These are phyloP conservation scores for Gynochthodes officinalis DNA, from an alignment of 257 asterid species.

Conservation along the genomic window DNA sequence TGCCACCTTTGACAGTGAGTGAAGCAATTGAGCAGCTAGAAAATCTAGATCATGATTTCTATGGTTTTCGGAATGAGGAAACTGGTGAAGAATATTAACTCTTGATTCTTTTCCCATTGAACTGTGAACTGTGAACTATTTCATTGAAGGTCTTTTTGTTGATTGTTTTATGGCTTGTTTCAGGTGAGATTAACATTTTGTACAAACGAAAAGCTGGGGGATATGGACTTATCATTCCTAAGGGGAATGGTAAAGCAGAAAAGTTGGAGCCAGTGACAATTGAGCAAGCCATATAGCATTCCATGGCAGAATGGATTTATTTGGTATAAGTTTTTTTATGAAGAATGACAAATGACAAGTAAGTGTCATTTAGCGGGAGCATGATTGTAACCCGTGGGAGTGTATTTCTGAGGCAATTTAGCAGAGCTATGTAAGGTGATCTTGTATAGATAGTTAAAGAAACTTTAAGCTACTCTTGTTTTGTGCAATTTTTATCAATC, in stretches of 20 bases:
- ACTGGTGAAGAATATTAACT: constrained; percentile 42
- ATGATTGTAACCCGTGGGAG: neutral
- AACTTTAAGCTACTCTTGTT: neutral
- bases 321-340: neutral
- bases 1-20: constrained; percentile 76
- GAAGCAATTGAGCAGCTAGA: constrained; percentile 98
- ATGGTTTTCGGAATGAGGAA: constrained; percentile 84
- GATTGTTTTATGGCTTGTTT: constrained; percentile 13
- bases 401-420: neutral
- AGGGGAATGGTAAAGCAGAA: constrained; percentile 51
- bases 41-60: constrained; percentile 85
- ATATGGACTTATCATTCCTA: constrained; percentile 79
- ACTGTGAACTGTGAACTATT: neutral
- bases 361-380: neutral
- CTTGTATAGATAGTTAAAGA: constrained; percentile 1
- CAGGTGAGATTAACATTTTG: constrained; percentile 82
- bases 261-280: constrained; percentile 42
- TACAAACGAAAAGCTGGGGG: constrained; percentile 80
- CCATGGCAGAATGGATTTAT: constrained; percentile 25
- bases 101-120: neutral
- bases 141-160: neutral
- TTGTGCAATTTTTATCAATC: neutral
- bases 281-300: constrained; percentile 32
- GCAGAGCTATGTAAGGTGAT: neutral
- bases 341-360: neutral